Evolutionary conservation across 2,329 filamentous ascomycete species (phyloP), one percentile per base, ranked within the genome.

Genomic region (Polychaeton citri): DNA sequence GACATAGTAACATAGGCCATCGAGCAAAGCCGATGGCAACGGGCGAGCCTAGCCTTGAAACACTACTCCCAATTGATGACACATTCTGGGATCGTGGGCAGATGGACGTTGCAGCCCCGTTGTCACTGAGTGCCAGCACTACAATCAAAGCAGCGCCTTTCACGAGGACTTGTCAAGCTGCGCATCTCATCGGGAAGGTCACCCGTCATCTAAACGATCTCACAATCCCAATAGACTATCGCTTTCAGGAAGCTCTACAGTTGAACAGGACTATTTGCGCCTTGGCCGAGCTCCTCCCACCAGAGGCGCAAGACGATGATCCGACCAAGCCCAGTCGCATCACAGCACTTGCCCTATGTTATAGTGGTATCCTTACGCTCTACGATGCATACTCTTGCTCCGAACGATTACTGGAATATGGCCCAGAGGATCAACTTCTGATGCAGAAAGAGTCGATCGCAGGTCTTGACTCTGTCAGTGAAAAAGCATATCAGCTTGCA

Each of bases 11-110:
- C 35, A 46, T 52, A 19, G 49, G 49, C 13, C 35, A 46, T 32
- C 43, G 44, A 18, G 39, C 38, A 15, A 51, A 48, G 32, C 48
- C 49, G 2, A 47, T 52, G 19, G 50, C 49, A 10, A 45, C 36
- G 32, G 38, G 38, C 5, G 41, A 46, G 49, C 34, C 48, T n/a
- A 38, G 38, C 19, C 41, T 50, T 2, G 48, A 50, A 20, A 38
- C 37, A 6, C 40, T 46, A 19, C 53, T 63, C 0, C 60, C 61
- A 1, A 54, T 54, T 5, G 52, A 60, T 32, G 65, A 68, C 38
- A 41, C 41, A 4, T 52, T 53, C 9, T 69, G 64, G 64, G 63
- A 52, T 36, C 38, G 40, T 19, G 48, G 49, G 2, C 42, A 48
- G 33, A 53, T 52, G 49, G 36, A 43, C 2, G 43, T 46, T 2